phyloP scores from a whole-genome alignment of 164 flowering plant genomes.

The Tinospora cordifolia region DNA sequence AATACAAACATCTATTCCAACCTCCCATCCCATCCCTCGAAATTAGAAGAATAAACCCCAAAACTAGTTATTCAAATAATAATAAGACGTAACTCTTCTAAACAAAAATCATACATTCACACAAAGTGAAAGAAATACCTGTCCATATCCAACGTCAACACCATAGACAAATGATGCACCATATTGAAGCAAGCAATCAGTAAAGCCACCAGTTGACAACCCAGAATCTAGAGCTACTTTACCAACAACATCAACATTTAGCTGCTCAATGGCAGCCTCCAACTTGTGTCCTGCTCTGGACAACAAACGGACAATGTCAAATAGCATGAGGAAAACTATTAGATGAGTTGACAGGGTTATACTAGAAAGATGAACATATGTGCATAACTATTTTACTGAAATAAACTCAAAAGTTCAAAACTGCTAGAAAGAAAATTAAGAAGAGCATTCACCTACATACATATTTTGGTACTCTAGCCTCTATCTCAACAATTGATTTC shows the following conservation, averaged over 20 bases:
- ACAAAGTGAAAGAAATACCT: conserved; percentile 40
- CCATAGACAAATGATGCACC: conserved; percentile 95
- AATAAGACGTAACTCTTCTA: too few species aligned
- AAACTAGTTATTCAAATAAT: not conserved
- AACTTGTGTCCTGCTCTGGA: conserved; percentile 89
- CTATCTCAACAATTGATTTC: conserved; percentile 70
- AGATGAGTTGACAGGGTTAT: not conserved
- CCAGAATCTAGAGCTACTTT: conserved; percentile 97
- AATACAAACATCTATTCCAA: too few species aligned
- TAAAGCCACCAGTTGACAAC: conserved; percentile 96
- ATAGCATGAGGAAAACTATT: not conserved
- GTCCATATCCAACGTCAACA: conserved; percentile 98
- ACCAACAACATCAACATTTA: conserved; percentile 67
- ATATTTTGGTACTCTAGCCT: conserved; percentile 89
- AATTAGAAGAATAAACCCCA: too few species aligned
- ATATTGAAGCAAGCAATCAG: conserved; percentile 95
- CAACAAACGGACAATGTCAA: conserved; percentile 6
- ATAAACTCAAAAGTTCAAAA: not conserved
- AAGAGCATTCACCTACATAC: conserved; percentile 92
- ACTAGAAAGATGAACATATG: not conserved
- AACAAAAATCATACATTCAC: not conserved
- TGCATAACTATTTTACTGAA: too few species aligned
- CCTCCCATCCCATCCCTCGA: too few species aligned
- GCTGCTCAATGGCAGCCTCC: conserved; percentile 94
- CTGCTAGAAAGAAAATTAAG: not conserved